Evolutionary conservation across 805 yeast species (phyloP), one percentile per base, ranked within the genome.

Genomic region (Saturnispora gosingensis): DNA sequence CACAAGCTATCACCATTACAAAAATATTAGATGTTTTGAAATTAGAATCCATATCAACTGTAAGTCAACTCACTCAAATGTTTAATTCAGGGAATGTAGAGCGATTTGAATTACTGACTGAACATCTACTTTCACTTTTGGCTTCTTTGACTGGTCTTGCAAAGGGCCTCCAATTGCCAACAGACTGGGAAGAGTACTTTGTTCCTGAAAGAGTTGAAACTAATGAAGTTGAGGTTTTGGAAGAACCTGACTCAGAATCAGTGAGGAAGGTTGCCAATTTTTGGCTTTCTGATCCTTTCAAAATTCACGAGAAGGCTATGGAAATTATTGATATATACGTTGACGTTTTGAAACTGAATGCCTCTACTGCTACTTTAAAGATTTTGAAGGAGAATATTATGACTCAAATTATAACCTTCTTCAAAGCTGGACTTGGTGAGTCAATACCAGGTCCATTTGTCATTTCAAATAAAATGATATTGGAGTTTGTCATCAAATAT

Each of bases 91-190:
- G 28, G 5, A 35, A 39, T 10, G 54, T 54, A 16, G 59, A 56
- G 38, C 53, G 60, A 10, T 54, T 51, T 3, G 63, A 62, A 30
- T 54, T 55, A 5, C 69, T 71, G 32, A 56, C 66, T 3, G 80
- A 77, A 3, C 82, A 81, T 55, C 59, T 77, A 1, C 61, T 73
- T 2, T 82, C 89, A 24, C 65, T 86, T 45, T 64, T 87, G 25
- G 67, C 77, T 13, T 85, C 88, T 60, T 64, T 88, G 0, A 73
- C 74, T n/a, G 86, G 83, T 49, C 69, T 88, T 3, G 93, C 88
- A 0, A 83, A 81, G 51, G 88, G 89, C 0, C 65, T 84, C 60
- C 78, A 78, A 47, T 65, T 76, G 2, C 82, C 87, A 0, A 80
- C 73, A 39, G 88, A 82, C 24, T 55, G 61, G 46, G 74, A 70